Percentiles rank a stretch among this genome's conserved stretches.
phyloP scores from a whole-genome alignment of 768 basidiomycete genomes.

The Collybia nuda region DNA sequence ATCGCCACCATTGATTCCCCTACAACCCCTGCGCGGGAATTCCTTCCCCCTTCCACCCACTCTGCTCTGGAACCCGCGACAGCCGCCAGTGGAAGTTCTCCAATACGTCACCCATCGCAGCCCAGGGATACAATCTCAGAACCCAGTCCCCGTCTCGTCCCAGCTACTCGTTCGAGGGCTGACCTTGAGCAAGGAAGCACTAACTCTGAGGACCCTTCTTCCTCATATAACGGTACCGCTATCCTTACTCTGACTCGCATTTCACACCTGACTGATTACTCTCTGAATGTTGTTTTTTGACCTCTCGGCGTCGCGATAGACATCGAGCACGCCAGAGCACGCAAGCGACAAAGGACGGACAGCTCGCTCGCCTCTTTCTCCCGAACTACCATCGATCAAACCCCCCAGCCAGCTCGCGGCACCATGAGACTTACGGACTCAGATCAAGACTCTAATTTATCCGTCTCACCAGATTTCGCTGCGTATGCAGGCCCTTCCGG shows the following conservation, averaged over 20 bases:
- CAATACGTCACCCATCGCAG: conserved; percentile 10
- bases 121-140: conserved; percentile 20
- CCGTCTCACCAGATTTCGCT: conserved; percentile 41
- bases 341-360: conserved; percentile 71
- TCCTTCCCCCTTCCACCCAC: conserved; percentile 39
- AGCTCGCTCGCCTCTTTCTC: conserved; percentile 31
- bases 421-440: conserved; percentile 55
- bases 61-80: conserved; percentile 49
- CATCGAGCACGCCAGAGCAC: conserved; percentile 54
- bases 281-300: conserved; percentile 2
- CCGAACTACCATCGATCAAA: conserved; percentile 30
- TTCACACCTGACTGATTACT: conserved; percentile 14
- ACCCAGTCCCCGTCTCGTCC: conserved; percentile 50
- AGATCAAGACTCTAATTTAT: conserved; percentile 44
- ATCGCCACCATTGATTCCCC: conserved; percentile 67
- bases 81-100: conserved; percentile 14
- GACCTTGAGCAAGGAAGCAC: conserved; percentile 55
- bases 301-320: conserved; percentile 32
- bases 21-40: conserved; percentile 59
- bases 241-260: conserved; percentile 6
- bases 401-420: conserved; percentile 22
- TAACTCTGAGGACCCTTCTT: conserved; percentile 22
- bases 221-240: conserved; percentile 34
- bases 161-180: conserved; percentile 61
- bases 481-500: conserved; percentile 53